Evolutionary conservation across 1,139 yeast species (phyloP).

Genomic region (Pichia sp.): DNA sequence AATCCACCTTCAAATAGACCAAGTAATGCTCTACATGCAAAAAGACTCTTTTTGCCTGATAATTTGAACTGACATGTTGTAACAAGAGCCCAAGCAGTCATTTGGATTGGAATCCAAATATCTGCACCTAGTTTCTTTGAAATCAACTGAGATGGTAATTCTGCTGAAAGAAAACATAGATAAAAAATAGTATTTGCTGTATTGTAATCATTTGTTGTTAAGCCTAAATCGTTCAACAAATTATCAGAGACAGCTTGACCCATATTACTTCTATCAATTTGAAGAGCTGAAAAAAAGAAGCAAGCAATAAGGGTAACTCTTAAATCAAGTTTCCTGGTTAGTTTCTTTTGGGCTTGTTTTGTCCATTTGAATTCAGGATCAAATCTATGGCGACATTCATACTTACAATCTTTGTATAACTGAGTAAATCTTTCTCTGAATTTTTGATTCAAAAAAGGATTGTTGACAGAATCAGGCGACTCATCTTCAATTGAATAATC

Average conservation of each 20-base stretch:
- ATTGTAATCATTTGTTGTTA: constrained; percentile 44
- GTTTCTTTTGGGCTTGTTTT: constrained; percentile 34
- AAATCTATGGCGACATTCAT: constrained; percentile 38
- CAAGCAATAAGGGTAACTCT: constrained; percentile 43
- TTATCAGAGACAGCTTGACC: constrained; percentile 45
- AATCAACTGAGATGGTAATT: constrained; percentile 48
- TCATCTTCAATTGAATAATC: constrained; percentile 4
- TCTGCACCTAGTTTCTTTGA: constrained; percentile 49
- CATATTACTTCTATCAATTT: constrained; percentile 45
- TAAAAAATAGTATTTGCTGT: constrained; percentile 40
- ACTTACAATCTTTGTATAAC: constrained; percentile 35
- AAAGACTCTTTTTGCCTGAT: constrained; percentile 31
- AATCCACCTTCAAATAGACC: constrained; percentile 53
- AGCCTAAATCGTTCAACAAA: constrained; percentile 36
- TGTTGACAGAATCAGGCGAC: constrained; percentile 12
- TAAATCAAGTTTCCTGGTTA: constrained; percentile 38
- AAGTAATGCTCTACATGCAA: constrained; percentile 38
- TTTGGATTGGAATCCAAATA: constrained; percentile 47
- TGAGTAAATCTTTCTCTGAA: constrained; percentile 36
- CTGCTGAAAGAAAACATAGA: constrained; percentile 41
- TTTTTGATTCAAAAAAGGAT: constrained; percentile 33
- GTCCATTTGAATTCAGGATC: constrained; percentile 43
- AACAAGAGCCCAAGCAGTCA: constrained; percentile 44
- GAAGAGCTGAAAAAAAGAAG: constrained; percentile 43
- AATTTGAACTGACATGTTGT: constrained; percentile 41